Evolutionary conservation across 1,284 basidiomycete genomes (phyloP).

Genomic region (Trichosporon sp.): DNA sequence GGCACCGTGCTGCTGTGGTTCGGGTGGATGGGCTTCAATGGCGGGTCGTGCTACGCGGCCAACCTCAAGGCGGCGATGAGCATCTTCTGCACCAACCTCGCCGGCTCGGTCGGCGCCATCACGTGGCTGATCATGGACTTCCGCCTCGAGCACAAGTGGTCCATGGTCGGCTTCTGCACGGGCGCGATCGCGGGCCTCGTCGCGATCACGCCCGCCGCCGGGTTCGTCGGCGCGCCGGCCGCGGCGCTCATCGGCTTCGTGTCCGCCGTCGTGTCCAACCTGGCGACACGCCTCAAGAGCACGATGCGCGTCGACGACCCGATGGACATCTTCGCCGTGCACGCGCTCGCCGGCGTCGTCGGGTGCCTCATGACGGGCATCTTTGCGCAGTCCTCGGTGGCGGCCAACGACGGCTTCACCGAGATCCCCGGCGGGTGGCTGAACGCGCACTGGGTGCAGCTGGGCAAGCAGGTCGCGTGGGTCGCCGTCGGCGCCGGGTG

Average conservation of each 20-base stretch:
- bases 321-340: slow-evolving; percentile 78
- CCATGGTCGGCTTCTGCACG: slow-evolving; percentile 82
- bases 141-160: slow-evolving; percentile 68
- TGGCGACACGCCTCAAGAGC: slow-evolving; percentile 72
- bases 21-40: slow-evolving; percentile 62
- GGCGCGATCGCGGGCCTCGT: slow-evolving; percentile 66
- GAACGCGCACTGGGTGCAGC: slow-evolving; percentile 65
- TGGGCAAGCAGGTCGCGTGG: slow-evolving; percentile 81
- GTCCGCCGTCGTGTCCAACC: slow-evolving; percentile 73
- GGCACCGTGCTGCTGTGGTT: slow-evolving; percentile 90
- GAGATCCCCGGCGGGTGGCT: slow-evolving; percentile 67
- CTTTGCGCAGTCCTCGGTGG: slow-evolving; percentile 74
- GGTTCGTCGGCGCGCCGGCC: slow-evolving; percentile 52
- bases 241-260: slow-evolving; percentile 69
- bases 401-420: slow-evolving; percentile 60
- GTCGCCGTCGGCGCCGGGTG: slow-evolving; percentile 62
- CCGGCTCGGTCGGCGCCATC: slow-evolving; percentile 58
- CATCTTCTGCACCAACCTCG: slow-evolving; percentile 76
- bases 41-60: slow-evolving; percentile 76
- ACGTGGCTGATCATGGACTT: slow-evolving; percentile 88
- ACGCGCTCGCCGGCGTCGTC: slow-evolving; percentile 83
- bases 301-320: slow-evolving; percentile 49
- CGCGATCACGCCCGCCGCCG: slow-evolving; percentile 65
- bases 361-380: slow-evolving; percentile 61
- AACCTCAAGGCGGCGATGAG: slow-evolving; percentile 83